A percentile compares a stretch with the other conserved stretches of the same genome.
Conservation (phyloP, 176 grass and related monocot species). For the Zizania latifolia region DNA sequence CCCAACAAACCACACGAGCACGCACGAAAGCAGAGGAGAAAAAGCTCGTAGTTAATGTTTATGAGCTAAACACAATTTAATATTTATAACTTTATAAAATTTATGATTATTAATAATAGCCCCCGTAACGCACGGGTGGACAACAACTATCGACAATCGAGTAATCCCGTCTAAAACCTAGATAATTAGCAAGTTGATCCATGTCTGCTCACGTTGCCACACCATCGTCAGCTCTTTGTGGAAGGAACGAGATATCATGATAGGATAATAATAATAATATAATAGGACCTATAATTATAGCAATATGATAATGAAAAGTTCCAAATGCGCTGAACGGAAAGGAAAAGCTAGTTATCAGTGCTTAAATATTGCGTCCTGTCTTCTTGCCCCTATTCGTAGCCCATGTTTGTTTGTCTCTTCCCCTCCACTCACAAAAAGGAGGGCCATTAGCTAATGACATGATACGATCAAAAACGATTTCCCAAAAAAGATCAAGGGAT, state of each 20-base stretch:
- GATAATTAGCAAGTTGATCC: not conserved
- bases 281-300: constrained; percentile 45
- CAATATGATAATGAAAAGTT: constrained; percentile 36
- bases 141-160: too few species aligned
- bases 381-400: constrained; percentile 13
- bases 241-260: not conserved
- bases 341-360: not conserved
- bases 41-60: too few species aligned
- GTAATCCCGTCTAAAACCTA: not conserved
- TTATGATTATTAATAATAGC: too few species aligned
- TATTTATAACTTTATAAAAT: too few species aligned
- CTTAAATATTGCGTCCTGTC: constrained; percentile 30
- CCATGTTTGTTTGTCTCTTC: constrained; percentile 41
- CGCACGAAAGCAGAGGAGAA: too few species aligned
- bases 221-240: not conserved
- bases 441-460: not conserved
- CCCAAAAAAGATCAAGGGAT: not conserved
- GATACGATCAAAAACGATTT: not conserved
- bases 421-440: constrained; percentile 7
- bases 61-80: too few species aligned
- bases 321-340: not conserved
- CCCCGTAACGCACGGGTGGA: too few species aligned
- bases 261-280: not conserved
- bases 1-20: too few species aligned
- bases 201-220: not conserved